Percentiles rank a stretch among this genome's conserved stretches.
Conservation (phyloP, 768 basidiomycete genomes). For the Boletus rubescentipes region DNA sequence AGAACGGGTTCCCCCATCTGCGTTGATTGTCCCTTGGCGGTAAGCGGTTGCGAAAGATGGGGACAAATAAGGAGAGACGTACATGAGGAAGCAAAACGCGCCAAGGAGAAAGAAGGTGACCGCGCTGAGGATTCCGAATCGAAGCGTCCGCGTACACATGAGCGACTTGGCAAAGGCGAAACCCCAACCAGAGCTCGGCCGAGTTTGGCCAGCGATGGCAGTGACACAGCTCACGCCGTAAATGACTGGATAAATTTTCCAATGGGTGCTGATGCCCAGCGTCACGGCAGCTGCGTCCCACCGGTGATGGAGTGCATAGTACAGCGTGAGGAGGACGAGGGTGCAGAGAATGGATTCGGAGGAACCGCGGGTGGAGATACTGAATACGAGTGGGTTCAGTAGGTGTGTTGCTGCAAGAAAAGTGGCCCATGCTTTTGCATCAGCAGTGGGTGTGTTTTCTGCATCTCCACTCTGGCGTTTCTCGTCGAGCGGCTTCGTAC, state of each 20-base stretch:
- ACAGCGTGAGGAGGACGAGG: conserved; percentile 71
- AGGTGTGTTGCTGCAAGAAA: conserved; percentile 74
- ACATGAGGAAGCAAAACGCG: conserved; percentile 72
- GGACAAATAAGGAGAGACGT: conserved; percentile 34
- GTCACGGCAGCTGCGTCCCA: conserved; percentile 70
- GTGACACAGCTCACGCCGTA: conserved; percentile 77
- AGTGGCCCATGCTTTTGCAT: conserved; percentile 40
- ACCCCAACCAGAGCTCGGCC: conserved; percentile 16
- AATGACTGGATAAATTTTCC: conserved; percentile 96
- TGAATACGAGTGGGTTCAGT: conserved; percentile 91
- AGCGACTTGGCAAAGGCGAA: conserved; percentile 36
- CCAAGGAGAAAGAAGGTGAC: conserved; percentile 66
- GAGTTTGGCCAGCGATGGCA: conserved; percentile 26
- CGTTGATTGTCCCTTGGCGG: not conserved
- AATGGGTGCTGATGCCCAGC: conserved; percentile 84
- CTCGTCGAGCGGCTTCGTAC: conserved; percentile 4
- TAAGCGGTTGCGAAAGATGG: not conserved
- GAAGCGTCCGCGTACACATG: conserved; percentile 50
- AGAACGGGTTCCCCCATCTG: conserved; percentile 94
- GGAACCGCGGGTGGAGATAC: conserved; percentile 95
- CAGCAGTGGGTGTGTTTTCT: not conserved
- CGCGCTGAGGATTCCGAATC: conserved; percentile 70
- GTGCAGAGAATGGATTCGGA: conserved; percentile 87
- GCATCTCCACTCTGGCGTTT: not conserved
- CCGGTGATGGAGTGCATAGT: conserved; percentile 51